phyloP scores from a whole-genome alignment of 2,329 filamentous ascomycete species.

The Lecanoromycetidae sp. region DNA sequence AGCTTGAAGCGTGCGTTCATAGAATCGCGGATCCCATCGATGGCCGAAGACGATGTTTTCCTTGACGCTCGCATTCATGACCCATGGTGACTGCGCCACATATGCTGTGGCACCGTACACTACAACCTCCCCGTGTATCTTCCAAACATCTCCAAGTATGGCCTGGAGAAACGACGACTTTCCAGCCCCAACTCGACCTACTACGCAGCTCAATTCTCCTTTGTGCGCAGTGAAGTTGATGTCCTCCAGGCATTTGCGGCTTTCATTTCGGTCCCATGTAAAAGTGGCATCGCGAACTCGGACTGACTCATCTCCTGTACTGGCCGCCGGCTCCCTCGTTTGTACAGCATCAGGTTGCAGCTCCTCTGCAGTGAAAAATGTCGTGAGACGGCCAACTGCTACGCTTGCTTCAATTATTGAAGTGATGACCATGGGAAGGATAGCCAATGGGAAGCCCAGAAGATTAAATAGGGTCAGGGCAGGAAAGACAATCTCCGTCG shows the following conservation, averaged over 20 bases:
- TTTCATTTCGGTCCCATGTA: constrained; percentile 82
- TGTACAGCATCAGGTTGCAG: constrained; percentile 73
- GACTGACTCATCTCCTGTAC: constrained; percentile 74
- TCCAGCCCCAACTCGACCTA: constrained; percentile 85
- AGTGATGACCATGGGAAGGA: constrained; percentile 96
- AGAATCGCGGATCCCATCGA: constrained; percentile 84
- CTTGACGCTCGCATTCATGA: constrained; percentile 93
- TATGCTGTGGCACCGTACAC: constrained; percentile 78
- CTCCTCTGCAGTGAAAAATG: constrained; percentile 79
- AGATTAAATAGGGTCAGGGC: constrained; percentile 89
- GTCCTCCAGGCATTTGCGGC: constrained; percentile 56
- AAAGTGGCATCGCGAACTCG: constrained; percentile 75
- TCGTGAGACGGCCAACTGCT: constrained; percentile 71
- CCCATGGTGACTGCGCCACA: constrained; percentile 86
- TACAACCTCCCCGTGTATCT: constrained; percentile 68
- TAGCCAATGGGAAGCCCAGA: constrained; percentile 83
- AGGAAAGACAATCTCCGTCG: constrained; percentile 91
- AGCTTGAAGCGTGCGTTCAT: constrained; percentile 81
- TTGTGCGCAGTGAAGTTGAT: constrained; percentile 85
- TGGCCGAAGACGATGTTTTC: constrained; percentile 97
- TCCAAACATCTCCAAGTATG: constrained; percentile 85
- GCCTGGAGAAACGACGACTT: constrained; percentile 88
- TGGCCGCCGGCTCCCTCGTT: constrained; percentile 55
- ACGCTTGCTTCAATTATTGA: constrained; percentile 93
- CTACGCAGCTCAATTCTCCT: constrained; percentile 82